phyloP scores from a whole-genome alignment of 2,329 filamentous ascomycete species.

The Dothidotthia symphoricarpi region DNA sequence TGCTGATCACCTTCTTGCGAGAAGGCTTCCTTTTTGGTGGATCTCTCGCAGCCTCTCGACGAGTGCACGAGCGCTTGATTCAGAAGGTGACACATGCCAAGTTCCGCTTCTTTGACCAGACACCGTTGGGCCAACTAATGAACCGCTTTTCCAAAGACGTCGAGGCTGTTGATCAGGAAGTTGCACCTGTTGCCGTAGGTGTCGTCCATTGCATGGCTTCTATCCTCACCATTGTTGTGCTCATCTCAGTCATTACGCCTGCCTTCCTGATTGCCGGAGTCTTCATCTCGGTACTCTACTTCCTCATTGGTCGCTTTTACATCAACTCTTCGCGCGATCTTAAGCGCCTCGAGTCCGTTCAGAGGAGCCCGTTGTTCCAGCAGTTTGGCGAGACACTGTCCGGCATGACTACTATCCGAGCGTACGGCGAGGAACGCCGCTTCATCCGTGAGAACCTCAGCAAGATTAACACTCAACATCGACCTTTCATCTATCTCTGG shows the following conservation, averaged over 20 bases:
- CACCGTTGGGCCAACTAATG: conserved; percentile 92
- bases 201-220: conserved; percentile 65
- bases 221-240: conserved; percentile 77
- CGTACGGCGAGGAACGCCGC: conserved; percentile 88
- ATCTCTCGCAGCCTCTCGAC: conserved; percentile 81
- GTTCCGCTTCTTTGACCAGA: conserved; percentile 97
- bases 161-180: conserved; percentile 91
- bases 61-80: conserved; percentile 77
- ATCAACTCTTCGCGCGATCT: conserved; percentile 89
- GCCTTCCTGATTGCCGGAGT: conserved; percentile 82
- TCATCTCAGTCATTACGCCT: conserved; percentile 88
- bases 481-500: conserved; percentile 96
- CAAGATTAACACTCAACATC: conserved; percentile 84
- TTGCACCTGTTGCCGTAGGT: conserved; percentile 84
- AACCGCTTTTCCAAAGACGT: conserved; percentile 98
- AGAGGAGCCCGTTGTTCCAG: conserved; percentile 92
- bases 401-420: conserved; percentile 94
- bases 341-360: conserved; percentile 90
- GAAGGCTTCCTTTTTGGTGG: conserved; percentile 91
- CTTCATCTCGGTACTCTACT: conserved; percentile 82
- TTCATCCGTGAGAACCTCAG: conserved; percentile 89
- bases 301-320: conserved; percentile 82
- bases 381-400: conserved; percentile 95
- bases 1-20: conserved; percentile 75
- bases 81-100: conserved; percentile 79